These are phyloP conservation scores for Cystobasidium pallidum DNA, from an alignment of 1,284 basidiomycete genomes.

Conservation along the genomic window DNA sequence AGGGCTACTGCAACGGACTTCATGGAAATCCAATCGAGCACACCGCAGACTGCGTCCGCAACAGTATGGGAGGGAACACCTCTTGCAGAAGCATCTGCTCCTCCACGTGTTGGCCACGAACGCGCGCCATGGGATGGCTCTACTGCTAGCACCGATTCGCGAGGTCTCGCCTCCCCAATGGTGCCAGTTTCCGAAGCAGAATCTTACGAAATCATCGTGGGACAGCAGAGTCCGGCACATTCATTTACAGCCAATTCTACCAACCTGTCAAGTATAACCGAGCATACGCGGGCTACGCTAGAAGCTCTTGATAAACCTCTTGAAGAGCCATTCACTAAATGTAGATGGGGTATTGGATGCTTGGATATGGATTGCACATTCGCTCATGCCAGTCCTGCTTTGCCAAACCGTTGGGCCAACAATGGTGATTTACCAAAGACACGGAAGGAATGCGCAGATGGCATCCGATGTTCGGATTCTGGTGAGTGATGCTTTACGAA, in stretches of 20 bases:
- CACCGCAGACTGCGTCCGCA: background rate
- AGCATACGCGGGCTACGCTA: background rate
- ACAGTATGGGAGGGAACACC: background rate
- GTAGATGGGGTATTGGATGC: constrained; percentile 27
- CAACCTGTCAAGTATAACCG: too few species aligned
- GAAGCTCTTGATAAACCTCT: constrained; percentile 27
- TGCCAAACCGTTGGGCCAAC: background rate
- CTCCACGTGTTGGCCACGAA: background rate
- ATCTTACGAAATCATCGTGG: constrained; percentile 40
- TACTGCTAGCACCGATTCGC: background rate
- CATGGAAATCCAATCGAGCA: background rate
- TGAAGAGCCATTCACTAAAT: constrained; percentile 29
- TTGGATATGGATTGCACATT: constrained; percentile 28
- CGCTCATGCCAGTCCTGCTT: constrained; percentile 26
- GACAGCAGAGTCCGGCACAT: constrained; percentile 7
- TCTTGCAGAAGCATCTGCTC: background rate
- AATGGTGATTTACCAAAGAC: constrained; percentile 8
- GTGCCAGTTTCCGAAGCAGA: constrained; percentile 25
- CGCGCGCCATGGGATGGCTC: background rate
- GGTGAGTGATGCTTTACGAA: too few species aligned
- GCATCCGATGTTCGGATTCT: constrained; percentile 4
- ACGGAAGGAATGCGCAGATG: constrained; percentile 12
- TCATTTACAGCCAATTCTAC: background rate
- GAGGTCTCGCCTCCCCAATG: background rate
- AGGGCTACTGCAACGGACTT: constrained; percentile 8